A percentile compares a stretch with the other conserved stretches of the same genome.
These are phyloP conservation scores for Mycena kentingensis DNA, from an alignment of 768 basidiomycete species.

Conservation along the genomic window DNA sequence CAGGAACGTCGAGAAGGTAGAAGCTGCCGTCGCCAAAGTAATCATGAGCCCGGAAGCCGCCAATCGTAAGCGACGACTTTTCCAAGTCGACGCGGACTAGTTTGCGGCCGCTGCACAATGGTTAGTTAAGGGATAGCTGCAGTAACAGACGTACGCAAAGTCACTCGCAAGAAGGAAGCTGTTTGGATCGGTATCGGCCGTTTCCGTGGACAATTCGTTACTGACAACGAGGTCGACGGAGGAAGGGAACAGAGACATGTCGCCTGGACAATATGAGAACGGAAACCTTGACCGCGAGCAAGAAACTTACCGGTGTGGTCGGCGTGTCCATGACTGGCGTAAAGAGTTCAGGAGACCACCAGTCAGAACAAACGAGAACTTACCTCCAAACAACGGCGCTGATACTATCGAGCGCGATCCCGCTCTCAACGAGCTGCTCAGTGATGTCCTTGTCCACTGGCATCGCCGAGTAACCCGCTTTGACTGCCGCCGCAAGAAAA, in stretches of 20 bases:
- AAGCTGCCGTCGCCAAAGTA: slow-evolving; percentile 23
- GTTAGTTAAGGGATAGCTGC: neutral
- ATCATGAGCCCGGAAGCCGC: slow-evolving; percentile 17
- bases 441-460: slow-evolving; percentile 5
- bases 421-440: slow-evolving; percentile 6
- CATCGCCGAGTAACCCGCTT: neutral
- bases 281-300: neutral
- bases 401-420: slow-evolving; percentile 10
- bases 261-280: neutral
- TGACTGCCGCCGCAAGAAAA: neutral
- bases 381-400: slow-evolving; percentile 16
- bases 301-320: slow-evolving; percentile 10
- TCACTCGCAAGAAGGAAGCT: slow-evolving; percentile 8
- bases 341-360: neutral
- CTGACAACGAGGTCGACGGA: slow-evolving; percentile 12
- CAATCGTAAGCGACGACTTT: slow-evolving; percentile 6
- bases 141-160: slow-evolving; percentile 6
- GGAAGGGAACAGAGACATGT: slow-evolving; percentile 15
- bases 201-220: neutral
- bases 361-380: neutral
- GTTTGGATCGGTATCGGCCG: neutral
- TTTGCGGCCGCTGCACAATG: slow-evolving; percentile 8
- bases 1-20: slow-evolving; percentile 22
- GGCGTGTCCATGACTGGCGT: slow-evolving; percentile 7
- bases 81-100: slow-evolving; percentile 14